phyloP scores from a whole-genome alignment of 768 basidiomycete species.

The Pleurotus ostreatus region DNA sequence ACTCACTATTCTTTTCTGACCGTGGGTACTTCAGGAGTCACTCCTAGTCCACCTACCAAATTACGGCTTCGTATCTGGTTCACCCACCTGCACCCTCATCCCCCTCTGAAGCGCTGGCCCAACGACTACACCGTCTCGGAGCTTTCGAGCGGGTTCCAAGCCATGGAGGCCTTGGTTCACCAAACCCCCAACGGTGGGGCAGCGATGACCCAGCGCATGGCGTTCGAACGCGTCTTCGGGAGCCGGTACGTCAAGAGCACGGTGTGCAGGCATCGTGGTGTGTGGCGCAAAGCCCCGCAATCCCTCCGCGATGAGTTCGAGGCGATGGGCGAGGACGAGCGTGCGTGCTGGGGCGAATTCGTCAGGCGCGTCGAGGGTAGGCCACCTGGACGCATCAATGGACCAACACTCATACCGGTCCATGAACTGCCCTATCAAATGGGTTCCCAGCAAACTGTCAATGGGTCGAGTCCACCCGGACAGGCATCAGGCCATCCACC shows the following conservation, averaged over 20 bases:
- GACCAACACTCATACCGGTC: conserved; percentile 7
- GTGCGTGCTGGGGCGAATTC: conserved; percentile 68
- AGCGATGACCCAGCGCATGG: conserved; percentile 54
- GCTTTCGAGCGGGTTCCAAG: conserved; percentile 53
- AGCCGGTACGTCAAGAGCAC: conserved; percentile 72
- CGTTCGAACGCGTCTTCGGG: conserved; percentile 69
- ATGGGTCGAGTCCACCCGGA: not conserved
- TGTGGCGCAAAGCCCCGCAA: conserved; percentile 56
- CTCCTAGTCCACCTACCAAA: too few species aligned
- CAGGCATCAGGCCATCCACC: not conserved
- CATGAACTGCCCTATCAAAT: conserved; percentile 6
- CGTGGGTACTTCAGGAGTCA: too few species aligned
- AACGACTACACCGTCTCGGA: conserved; percentile 73
- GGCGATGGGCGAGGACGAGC: conserved; percentile 49
- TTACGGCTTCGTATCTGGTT: conserved; percentile 23
- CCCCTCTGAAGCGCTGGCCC: conserved; percentile 70
- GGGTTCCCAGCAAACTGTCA: conserved; percentile 1
- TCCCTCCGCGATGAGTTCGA: conserved; percentile 48
- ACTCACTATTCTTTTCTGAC: too few species aligned
- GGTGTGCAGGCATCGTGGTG: conserved; percentile 65
- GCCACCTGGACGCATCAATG: conserved; percentile 18
- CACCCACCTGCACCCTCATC: conserved; percentile 42
- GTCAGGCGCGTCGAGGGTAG: conserved; percentile 58
- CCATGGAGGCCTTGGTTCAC: conserved; percentile 37
- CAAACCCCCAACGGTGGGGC: conserved; percentile 22